Evolutionary conservation across 1,284 basidiomycete species (phyloP), one percentile per base, ranked within the genome.

Genomic region (Vanrija sp.): DNA sequence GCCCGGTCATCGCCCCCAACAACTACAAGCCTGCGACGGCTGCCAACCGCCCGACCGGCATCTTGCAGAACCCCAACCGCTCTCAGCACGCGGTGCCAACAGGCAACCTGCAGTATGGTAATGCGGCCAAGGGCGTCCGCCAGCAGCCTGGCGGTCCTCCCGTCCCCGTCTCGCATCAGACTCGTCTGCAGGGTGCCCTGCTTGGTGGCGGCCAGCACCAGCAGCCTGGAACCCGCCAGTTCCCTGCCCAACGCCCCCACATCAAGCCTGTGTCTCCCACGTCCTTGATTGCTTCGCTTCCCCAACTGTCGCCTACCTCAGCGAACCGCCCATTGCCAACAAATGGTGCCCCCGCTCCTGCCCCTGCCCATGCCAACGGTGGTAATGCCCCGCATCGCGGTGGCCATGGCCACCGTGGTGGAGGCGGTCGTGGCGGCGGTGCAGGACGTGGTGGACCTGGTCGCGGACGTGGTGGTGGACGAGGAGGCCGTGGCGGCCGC

Each of bases 11-110:
- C 12, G 80, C 82, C 10, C 83, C 78, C 9, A 75, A 82, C 35
- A 85, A 85, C 12, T 88, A 85, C 79, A 79, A 83, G 49, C 79
- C 81, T 6, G 78, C 79, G 2, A 79, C 74, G 12, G 66, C 65
- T 6, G 50, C 46, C 15, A 50, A 57, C 20, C 49, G 53, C 36
- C 64, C 64, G 0, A 73, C 82, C 9, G 75, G 78, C 20, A 83
- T 85, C 44, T 81, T 84, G 83, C 72, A 81, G 5, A 89, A 90
- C 65, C 88, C 72, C 6, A 46, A 54, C 44, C 54, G 62, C 20
- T 31, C 31, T 14, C 52, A 48, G n/a, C 24, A 16, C 45, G 38
- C 51, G 19, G 45, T 31, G 35, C n/a, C 53, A 45, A 25, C 41
- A 22, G 51, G 47, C 35, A 31, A 41, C n/a, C 46, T 69, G 46